Evolutionary conservation across 768 basidiomycete species (phyloP), one percentile per base, ranked within the genome.

Genomic region (Pisolithus tinctorius): DNA sequence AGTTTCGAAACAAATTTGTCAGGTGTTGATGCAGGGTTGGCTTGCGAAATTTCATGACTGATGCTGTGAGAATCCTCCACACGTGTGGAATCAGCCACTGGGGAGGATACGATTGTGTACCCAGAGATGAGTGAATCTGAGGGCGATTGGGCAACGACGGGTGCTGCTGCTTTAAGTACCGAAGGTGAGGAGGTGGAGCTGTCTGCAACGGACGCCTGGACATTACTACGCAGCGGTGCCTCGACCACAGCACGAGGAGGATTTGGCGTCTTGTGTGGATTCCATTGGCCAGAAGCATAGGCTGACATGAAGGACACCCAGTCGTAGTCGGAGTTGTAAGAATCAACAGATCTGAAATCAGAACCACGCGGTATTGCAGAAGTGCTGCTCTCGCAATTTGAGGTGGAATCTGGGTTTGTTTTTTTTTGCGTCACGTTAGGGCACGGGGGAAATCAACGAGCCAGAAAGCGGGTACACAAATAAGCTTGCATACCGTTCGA

Each of bases 271-370:
- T 73, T 75, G 53, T 82, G 81, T 6, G 89, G 88, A 63, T 88
- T 86, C 89, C 89, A 93, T 54, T 80, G 75, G 9, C 90, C 90
- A 16, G 74, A 62, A 0, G 86, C 80, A 64, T 93, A 93, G 0
- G 86, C 82, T n/a, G 73, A 68, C 55, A 88, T 81, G 64, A 92
- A 93, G 0, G 80, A 78, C 16, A 76, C 73, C 90, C 90, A 93
- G 62, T 89, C 85, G 55, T 73, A 72, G 44, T 73, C 71, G 17
- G 62, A 62, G 40, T 62, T 60, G 17, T 50, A 42, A 2, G 45
- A 25, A 41, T 63, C 61, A 13, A 34, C 14, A 36, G 57, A 58
- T 55, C 55, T 45, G 10, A 50, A 38, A 51, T 64, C 58, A 25
- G 58, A 42, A 10, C 45, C 43, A 43, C 49, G 45, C 26, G 36